These are phyloP conservation scores for Halteria grandinella DNA, from an alignment of 73 alveolate genomes.

Conservation along the genomic window DNA sequence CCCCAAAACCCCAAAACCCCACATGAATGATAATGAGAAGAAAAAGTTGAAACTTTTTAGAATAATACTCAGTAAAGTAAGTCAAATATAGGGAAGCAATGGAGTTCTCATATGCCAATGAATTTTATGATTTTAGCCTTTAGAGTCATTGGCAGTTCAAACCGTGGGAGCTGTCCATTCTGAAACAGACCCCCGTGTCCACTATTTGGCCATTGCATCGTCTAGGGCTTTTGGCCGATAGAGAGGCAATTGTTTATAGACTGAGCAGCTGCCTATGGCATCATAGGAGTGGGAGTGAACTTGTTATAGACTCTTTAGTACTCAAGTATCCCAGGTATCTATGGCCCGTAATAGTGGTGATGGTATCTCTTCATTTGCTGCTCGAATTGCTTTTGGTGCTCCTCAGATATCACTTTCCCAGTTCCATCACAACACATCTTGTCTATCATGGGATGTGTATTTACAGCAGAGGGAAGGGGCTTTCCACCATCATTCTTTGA, in stretches of 20 bases:
- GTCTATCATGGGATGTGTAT: no score
- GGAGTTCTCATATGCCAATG: background rate
- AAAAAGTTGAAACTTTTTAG: no score
- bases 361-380: background rate
- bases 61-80: no score
- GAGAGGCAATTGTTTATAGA: no score
- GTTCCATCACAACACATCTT: conserved; percentile 17
- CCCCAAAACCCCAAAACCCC: background rate
- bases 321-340: background rate
- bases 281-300: conserved; percentile 39
- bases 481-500: no score
- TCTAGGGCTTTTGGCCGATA: no score
- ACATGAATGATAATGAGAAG: no score
- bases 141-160: conserved; percentile 7
- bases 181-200: background rate
- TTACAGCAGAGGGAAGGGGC: no score
- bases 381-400: background rate
- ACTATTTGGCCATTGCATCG: background rate
- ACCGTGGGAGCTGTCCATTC: background rate
- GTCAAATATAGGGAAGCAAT: background rate
- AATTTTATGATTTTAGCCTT: background rate
- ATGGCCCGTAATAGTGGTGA: conserved; percentile 8
- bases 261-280: no score
- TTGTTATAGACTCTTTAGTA: conserved; percentile 15
- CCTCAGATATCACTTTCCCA: conserved; percentile 11